phyloP scores from a whole-genome alignment of 1,139 yeast genomes.

The Suhomyces terraborum region DNA sequence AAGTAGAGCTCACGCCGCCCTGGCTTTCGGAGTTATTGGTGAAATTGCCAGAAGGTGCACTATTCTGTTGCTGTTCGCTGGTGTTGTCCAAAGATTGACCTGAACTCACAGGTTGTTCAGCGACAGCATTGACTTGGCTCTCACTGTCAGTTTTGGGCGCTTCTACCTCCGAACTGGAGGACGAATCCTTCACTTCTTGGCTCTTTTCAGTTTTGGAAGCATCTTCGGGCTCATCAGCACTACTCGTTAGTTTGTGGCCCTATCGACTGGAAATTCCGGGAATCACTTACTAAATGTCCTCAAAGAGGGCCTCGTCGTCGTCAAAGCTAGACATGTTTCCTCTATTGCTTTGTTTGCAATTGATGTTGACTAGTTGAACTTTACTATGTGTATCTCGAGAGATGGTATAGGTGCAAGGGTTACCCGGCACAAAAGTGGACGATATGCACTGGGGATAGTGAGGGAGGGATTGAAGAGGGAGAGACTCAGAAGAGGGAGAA shows the following conservation, averaged over 20 bases:
- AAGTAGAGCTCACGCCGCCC: conserved; percentile 1
- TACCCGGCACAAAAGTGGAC: conserved; percentile 6
- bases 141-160: background rate
- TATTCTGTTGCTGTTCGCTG: background rate
- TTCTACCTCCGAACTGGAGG: conserved; percentile 14
- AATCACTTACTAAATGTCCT: conserved; percentile 64
- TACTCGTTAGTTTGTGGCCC: conserved; percentile 15
- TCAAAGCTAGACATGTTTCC: conserved; percentile 58
- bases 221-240: conserved; percentile 20
- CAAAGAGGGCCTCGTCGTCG: conserved; percentile 85
- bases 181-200: background rate
- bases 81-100: background rate
- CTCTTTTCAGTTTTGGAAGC: conserved; percentile 11
- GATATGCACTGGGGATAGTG: too few species aligned
- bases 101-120: background rate
- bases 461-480: too few species aligned
- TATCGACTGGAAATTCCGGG: background rate
- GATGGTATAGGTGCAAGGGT: background rate
- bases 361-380: conserved; percentile 1
- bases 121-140: background rate
- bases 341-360: background rate
- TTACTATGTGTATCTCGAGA: background rate
- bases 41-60: background rate
- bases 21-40: background rate
- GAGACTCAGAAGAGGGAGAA: too few species aligned